Percentiles rank a stretch among this genome's conserved stretches.
Evolutionary conservation across 2,329 filamentous ascomycete species (phyloP).

Genomic region (Phoma sp.): DNA sequence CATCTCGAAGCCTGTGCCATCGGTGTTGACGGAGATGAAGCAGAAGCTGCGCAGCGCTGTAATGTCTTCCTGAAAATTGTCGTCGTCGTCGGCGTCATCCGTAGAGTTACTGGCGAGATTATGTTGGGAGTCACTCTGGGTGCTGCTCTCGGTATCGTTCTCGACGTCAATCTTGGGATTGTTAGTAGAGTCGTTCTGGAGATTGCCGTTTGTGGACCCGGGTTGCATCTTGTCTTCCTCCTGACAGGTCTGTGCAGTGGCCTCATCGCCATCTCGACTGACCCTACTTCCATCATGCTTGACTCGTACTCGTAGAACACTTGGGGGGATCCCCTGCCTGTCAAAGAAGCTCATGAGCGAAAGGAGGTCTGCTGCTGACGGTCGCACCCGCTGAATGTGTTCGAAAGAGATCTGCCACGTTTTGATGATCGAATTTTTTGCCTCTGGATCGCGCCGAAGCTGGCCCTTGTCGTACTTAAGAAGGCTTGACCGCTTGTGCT

Average conservation of each 20-base stretch:
- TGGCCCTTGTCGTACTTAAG: constrained; percentile 33
- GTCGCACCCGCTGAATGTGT: constrained; percentile 39
- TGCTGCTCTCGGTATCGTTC: too few relatives aligned
- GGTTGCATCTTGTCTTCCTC: too few relatives aligned
- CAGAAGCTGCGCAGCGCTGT: constrained; percentile 46
- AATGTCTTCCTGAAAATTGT: constrained; percentile 40
- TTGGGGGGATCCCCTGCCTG: constrained; percentile 49
- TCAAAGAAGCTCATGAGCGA: constrained; percentile 58
- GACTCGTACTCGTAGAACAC: constrained; percentile 30
- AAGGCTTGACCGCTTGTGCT: constrained; percentile 30
- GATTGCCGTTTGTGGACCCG: too few relatives aligned
- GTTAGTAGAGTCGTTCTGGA: too few relatives aligned
- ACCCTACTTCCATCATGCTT: constrained; percentile 26
- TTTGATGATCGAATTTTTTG: constrained; percentile 44
- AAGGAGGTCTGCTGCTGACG: constrained; percentile 50
- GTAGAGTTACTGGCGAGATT: too few relatives aligned
- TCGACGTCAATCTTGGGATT: too few relatives aligned
- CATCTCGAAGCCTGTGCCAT: constrained; percentile 49
- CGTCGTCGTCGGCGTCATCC: background rate
- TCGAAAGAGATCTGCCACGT: constrained; percentile 47
- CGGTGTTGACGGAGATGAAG: constrained; percentile 39
- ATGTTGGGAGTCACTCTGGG: too few relatives aligned
- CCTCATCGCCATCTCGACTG: too few relatives aligned
- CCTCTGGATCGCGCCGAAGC: constrained; percentile 40
- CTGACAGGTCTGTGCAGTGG: too few relatives aligned